These are phyloP conservation scores for Zygosaccharomyces bailii DNA, from an alignment of 805 yeast genomes.

Conservation along the genomic window DNA sequence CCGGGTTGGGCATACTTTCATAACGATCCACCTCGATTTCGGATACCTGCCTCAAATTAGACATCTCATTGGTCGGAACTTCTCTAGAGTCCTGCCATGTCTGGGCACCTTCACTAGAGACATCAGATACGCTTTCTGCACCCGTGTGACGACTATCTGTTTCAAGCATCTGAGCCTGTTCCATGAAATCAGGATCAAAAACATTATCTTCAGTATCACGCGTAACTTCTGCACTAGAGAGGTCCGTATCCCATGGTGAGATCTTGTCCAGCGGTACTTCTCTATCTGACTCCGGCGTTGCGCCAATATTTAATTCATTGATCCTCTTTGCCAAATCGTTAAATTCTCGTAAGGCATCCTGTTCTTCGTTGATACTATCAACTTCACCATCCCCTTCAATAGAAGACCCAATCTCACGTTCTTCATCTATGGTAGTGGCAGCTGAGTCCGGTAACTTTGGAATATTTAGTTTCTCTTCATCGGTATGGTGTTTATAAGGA, in stretches of 20 bases:
- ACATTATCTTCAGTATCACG: conserved; percentile 23
- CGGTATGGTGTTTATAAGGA: conserved; percentile 28
- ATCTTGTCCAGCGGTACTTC: conserved; percentile 3
- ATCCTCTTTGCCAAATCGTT: conserved; percentile 24
- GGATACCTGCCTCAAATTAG: conserved; percentile 11
- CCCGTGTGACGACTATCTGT: conserved; percentile 33
- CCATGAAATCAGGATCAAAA: conserved; percentile 33
- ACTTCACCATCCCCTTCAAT: not conserved
- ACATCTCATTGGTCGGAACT: conserved; percentile 6
- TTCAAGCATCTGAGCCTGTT: conserved; percentile 30
- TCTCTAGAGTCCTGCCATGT: not conserved
- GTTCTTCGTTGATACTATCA: conserved; percentile 10
- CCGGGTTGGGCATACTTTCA: not conserved
- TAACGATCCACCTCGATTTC: conserved; percentile 3
- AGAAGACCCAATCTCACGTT: conserved; percentile 6
- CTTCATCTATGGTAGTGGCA: conserved; percentile 7
- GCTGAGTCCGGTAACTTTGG: conserved; percentile 11
- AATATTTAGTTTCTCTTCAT: conserved; percentile 17
- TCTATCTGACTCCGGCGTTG: conserved; percentile 1
- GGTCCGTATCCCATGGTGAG: conserved; percentile 10
- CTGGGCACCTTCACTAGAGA: conserved; percentile 5
- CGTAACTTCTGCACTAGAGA: conserved; percentile 1
- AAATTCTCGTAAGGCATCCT: conserved; percentile 15
- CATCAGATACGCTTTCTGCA: conserved; percentile 7
- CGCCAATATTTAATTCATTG: conserved; percentile 19